These are phyloP conservation scores for Curvularia eragrostidis DNA, from an alignment of 2,329 filamentous ascomycete genomes.

Conservation along the genomic window DNA sequence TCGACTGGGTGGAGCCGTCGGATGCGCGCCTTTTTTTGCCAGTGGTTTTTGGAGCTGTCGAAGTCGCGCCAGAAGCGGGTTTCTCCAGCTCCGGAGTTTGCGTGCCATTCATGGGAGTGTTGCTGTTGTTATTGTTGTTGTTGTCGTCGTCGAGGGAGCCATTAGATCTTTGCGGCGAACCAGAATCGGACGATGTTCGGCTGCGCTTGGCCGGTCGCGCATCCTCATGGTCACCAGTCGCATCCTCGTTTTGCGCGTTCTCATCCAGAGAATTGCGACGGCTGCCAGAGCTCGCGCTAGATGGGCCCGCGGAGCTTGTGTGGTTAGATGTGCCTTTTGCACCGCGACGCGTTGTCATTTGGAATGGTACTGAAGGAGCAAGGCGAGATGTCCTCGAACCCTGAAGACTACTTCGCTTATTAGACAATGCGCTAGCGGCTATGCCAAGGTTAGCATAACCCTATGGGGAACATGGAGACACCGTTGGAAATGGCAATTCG, in stretches of 20 bases:
- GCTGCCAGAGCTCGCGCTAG: conserved; percentile 46
- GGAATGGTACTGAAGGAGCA: conserved; percentile 56
- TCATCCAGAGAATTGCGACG: conserved; percentile 51
- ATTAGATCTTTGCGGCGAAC: conserved; percentile 44
- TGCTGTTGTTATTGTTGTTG: conserved; percentile 25
- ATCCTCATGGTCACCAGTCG: conserved; percentile 42
- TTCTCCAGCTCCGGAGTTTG: conserved; percentile 36
- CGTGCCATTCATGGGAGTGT: conserved; percentile 35
- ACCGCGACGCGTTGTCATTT: conserved; percentile 58
- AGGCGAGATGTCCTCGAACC: conserved; percentile 50
- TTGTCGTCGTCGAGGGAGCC: conserved; percentile 37
- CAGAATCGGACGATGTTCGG: conserved; percentile 49
- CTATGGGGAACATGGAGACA: conserved; percentile 25
- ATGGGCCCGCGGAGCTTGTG: conserved; percentile 44
- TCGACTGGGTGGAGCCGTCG: conserved; percentile 41
- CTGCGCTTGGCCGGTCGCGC: conserved; percentile 48
- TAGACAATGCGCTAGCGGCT: conserved; percentile 43
- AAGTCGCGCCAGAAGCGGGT: conserved; percentile 26
- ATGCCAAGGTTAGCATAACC: conserved; percentile 48
- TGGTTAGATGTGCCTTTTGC: conserved; percentile 49
- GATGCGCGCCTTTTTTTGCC: conserved; percentile 46
- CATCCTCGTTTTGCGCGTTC: conserved; percentile 39
- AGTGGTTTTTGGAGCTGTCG: conserved; percentile 30
- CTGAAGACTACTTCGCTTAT: conserved; percentile 48
- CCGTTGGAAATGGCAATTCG: conserved; percentile 13